phyloP scores from a whole-genome alignment of 495 filamentous ascomycete genomes.

The Cetradonia linearis region DNA sequence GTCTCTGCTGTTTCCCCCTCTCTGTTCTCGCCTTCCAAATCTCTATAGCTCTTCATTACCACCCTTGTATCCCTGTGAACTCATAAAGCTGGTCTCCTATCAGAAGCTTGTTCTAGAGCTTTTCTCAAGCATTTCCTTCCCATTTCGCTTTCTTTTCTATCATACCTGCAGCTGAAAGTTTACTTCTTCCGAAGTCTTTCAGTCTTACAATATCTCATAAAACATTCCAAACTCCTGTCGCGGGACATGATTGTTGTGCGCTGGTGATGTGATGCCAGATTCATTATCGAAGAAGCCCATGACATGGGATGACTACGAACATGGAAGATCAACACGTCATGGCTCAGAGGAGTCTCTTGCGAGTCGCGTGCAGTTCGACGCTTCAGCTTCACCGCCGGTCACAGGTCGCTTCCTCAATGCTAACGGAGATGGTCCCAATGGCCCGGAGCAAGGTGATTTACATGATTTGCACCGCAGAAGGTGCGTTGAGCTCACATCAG shows the following conservation, averaged over 20 bases:
- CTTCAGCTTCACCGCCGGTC: slow-evolving; percentile 22
- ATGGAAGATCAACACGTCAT: slow-evolving; percentile 28
- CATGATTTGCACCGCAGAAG: slow-evolving; percentile 18
- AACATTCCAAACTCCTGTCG: not conserved
- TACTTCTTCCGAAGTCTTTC: not conserved
- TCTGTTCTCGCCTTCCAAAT: not conserved
- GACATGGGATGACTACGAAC: slow-evolving; percentile 35
- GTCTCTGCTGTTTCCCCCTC: not conserved
- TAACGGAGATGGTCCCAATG: slow-evolving; percentile 13
- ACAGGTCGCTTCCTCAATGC: slow-evolving; percentile 20
- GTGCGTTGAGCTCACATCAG: slow-evolving; percentile 9
- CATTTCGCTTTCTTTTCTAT: not conserved
- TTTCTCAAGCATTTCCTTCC: not conserved
- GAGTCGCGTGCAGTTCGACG: slow-evolving; percentile 32
- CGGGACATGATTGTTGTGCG: not conserved
- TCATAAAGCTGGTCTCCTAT: not conserved
- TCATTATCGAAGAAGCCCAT: slow-evolving; percentile 27
- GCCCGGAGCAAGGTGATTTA: not conserved
- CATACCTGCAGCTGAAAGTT: not conserved
- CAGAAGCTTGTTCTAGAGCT: not conserved
- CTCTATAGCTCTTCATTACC: not conserved
- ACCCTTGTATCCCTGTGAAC: not conserved
- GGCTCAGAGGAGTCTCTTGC: slow-evolving; percentile 31
- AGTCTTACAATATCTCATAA: not conserved
- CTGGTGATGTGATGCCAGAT: slow-evolving; percentile 20